Base-by-base conservation (phyloP, 345 rosid species). In the Corymbia maculata region DNA sequence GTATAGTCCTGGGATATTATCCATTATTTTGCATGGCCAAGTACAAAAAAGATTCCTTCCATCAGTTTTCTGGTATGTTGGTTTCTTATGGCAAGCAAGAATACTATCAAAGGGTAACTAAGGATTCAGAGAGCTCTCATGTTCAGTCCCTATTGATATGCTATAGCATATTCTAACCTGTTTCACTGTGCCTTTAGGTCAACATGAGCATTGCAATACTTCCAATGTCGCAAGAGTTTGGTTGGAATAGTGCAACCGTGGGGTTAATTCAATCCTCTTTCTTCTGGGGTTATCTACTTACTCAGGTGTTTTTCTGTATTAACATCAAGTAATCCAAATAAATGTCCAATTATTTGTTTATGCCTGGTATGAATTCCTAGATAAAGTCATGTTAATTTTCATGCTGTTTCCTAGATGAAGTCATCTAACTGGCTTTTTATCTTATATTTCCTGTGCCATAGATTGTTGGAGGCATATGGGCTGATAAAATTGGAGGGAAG, bases 201-300 rank as follows among this genome's bases (percentile, higher is more conserved):
- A 97, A 97, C 90, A 97, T 96, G 99, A 97, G 99, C 95, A 96
- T 96, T 92, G 99, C 99, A 22, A 96, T 97, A 80, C 99, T 97
- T 90, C 99, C 99, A 51, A 97, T 97, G 99, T 97, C 99, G 57
- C 90, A 94, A 93, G 97, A 97, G 94, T 97, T 91, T 91, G 94
- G 93, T 88, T 97, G 99, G 99, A 96, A 94, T 93, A 96, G 98
- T 91, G 95, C 99, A 85, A 97, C 99, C 3, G 97, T 97, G 91
- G 99, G 99, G 90, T 93, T 95, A 91, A 97, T 96, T 89, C 99
- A 97, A 93, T 97, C 99, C 88, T 97, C 99, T 51, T 96, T 97
- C 94, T 97, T 97, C 97, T 95, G 99, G 99, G 99, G 99, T 53
- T 97, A 97, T 90, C 93, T 97, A 82, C 97, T 96, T 88, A 97